Evolutionary conservation across 495 filamentous ascomycete genomes (phyloP), one percentile per base, ranked within the genome.

Genomic region (Hypoxylon intermedium): DNA sequence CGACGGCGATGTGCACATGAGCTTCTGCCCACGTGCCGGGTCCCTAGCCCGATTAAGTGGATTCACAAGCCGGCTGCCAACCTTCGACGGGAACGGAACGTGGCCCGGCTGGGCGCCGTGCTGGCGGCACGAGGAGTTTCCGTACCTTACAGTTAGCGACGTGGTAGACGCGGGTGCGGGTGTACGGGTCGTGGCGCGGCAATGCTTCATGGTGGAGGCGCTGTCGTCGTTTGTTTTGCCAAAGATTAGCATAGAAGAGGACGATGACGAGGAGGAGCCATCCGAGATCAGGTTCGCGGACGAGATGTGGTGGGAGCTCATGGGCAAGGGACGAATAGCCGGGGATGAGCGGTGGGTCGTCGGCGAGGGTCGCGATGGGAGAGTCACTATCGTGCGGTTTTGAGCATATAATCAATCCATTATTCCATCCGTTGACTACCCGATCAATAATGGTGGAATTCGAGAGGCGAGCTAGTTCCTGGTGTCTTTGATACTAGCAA

Each of bases 341-440:
- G 87, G 86, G 0, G 83, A 85, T 58, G 87, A 90, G 67, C 66
- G 81, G 21, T 89, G 85, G 77, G 38, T 89, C 13, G 61, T 89
- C 9, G 86, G 87, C 3, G 83, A 88, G 69, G 85, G 85, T 59
- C 51, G 65, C 1, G 66, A 70, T 7, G 75, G 81, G 26, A 76
- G 78, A 43, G 68, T 89, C 38, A 82, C 84, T 0, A 66, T 89
- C 50, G 72, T 83, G 56, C 58, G 80, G 42, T 89, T 89, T 49
- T 79, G 56, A 69, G 9, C 13, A 43, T 43, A 37, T n/a, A n/a
- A n/a, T n/a, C n/a, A n/a, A n/a, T n/a, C n/a, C 34, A 5, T 37
- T 13, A 5, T 4, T 4, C 15, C 12, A 4, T 2, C 3, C 6
- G 31, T 13, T 34, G 12, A 13, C 6, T 34, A 34, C 12, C 31